Evolutionary conservation across 352 stramenopile genomes (phyloP), one percentile per base, ranked within the genome.

Genomic region (Globisporangium lucens): DNA sequence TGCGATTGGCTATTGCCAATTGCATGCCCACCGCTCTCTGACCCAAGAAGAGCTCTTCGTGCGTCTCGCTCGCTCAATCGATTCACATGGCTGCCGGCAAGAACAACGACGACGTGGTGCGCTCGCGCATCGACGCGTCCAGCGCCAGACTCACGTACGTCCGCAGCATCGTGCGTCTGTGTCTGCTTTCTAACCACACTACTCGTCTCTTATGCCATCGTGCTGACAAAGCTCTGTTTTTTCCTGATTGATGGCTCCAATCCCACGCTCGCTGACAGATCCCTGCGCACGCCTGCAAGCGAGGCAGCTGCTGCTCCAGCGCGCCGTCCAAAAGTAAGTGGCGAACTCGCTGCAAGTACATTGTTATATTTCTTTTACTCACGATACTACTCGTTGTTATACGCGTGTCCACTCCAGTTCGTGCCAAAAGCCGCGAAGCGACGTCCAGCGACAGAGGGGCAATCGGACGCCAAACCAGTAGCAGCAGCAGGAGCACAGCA

Each of bases 401-500:
- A 8, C n/a, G 49, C 4, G 8, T 43, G 47, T 36, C 3, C 24
- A 38, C 9, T 58, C 8, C 53, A 94, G 78, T 94, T 94, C 66
- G 82, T 92, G 4, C 86, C 86, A 5, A 94, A 92, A 69, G 83
- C 81, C 51, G 76, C 78, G 2, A 87, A 87, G 63, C 80, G 86
- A 33, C 84, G 83, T 56, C 58, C 82, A 33, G 68, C 41, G 17
- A 46, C 68, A 12, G 76, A 87, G 55, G 73, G 60, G 7, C 63
- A 58, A 20, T 63, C 41, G 1, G 73, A 79, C n/a, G 63, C 43
- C 4, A 17, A 52, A 3, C 13, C 55, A 46, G 24, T 43, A 52
- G 52, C 67, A 47, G 66, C 60, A 59, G 61, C 66, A 36, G 63
- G 75, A 7, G 72, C 77, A 59, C 67, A 38, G 3, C 55, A 66